Base-by-base conservation (phyloP, 2,329 filamentous ascomycete genomes). In the Talaromyces sp. region DNA sequence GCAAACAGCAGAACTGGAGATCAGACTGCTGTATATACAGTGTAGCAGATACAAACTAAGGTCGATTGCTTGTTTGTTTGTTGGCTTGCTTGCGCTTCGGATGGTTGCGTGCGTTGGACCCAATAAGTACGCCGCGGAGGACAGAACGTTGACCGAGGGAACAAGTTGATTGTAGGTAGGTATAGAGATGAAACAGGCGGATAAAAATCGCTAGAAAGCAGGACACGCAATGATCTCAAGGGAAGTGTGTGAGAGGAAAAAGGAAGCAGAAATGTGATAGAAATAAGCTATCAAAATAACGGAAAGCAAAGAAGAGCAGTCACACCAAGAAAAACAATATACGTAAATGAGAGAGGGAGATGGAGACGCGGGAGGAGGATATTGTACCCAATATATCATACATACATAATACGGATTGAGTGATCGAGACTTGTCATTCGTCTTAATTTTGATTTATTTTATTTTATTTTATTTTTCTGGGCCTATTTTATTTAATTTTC, bases 251-350 rank as follows among this genome's bases (percentile, higher is more conserved):
- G 54, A 9, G 52, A 25, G 18, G 37, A 21, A 35, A 46, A 54
- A 33, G 35, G 23, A 60, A 40, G 18, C 35, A 61, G 25, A 31
- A 61, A 33, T 28, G 11, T 23, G 25, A 61, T 14, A 44, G 23
- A 42, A 37, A 21, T 4, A 56, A 25, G 54, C 54, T 57, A 35
- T 42, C 54, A 42, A 28, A 57, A 57, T 25, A 57, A 31, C 33
- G 42, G 54, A 21, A 58, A 58, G n/a, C 35, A 42, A 61, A 54
- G 35, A 25, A 44, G 59, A 61, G 59, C 59, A 61, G 39, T 55
- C 59, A 61, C 59, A 61, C 35, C 59, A 55, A n/a, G 18, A 54
- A 46, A 60, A 21, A 18, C n/a, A n/a, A n/a, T 28, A 60, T 39
- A 60, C 44, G 18, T 61, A 61, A 35, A 55, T 31, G 23, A 37